phyloP scores from a whole-genome alignment of 345 rosid genomes.

The Gossypium raimondii region DNA sequence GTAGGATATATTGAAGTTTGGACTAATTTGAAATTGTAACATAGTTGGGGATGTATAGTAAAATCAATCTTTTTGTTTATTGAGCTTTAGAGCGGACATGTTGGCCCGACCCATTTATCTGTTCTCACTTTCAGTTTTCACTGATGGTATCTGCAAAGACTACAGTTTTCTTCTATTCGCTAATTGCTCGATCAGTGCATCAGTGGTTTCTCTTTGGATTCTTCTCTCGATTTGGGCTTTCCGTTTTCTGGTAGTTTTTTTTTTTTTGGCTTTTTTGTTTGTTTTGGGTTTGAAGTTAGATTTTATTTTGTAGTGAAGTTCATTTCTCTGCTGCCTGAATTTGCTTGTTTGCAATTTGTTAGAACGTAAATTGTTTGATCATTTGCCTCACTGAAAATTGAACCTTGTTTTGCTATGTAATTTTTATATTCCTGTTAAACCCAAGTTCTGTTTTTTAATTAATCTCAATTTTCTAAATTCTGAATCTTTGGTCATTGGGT shows the following conservation, averaged over 20 bases:
- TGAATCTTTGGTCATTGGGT: not conserved
- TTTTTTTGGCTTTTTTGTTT: not conserved
- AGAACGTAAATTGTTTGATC: not conserved
- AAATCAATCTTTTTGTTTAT: not conserved
- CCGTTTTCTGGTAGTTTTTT: not conserved
- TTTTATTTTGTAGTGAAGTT: not conserved
- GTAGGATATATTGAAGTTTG: too few relatives aligned
- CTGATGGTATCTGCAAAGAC: not conserved
- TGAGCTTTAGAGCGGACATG: not conserved
- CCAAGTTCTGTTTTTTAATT: not conserved
- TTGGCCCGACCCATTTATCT: not conserved
- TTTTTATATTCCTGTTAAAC: not conserved
- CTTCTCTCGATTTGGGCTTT: not conserved
- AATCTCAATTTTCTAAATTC: not conserved
- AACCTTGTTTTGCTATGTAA: not conserved
- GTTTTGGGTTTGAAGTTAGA: not conserved
- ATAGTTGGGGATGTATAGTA: not conserved
- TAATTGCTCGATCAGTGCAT: not conserved
- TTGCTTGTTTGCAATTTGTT: not conserved
- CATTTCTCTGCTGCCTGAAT: not conserved
- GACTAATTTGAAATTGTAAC: too few relatives aligned
- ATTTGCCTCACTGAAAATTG: constrained; percentile 11
- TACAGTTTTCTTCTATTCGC: not conserved
- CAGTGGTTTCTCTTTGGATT: constrained; percentile 1
- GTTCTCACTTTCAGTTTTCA: not conserved